Evolutionary conservation across 441 rosid genomes (phyloP), one percentile per base, ranked within the genome.

Genomic region (Lagerstroemia fauriei): DNA sequence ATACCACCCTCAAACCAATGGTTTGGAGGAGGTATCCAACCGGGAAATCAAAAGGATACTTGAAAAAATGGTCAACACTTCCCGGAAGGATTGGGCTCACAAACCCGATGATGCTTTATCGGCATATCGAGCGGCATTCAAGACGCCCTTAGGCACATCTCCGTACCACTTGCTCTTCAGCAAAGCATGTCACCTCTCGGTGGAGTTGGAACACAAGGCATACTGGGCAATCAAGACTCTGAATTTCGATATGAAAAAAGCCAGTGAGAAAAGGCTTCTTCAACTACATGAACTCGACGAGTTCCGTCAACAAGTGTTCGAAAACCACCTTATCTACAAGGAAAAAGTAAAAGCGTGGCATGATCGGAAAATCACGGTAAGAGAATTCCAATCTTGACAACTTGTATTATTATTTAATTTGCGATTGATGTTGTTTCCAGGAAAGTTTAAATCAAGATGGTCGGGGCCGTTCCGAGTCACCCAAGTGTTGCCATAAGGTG

Each of bases 91-190:
- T 56, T 57, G 25, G 50, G 7, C 69, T 1, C 9, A 2, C 4
- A 47, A 50, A 27, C 66, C 69, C 8, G 76, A 69, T 69, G 81
- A 79, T 50, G 81, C 51, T 5, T 16, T 79, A 1, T 79, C 76
- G 81, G 81, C 81, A 17, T 79, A 69, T 18, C 74, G 68, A 18
- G 51, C 68, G 2, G 12, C 34, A 0, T 79, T 14, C 10, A 79
- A 79, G 27, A 79, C 76, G 0, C 51, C 34, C 4, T 18, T 79
- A 3, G 31, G 73, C 4, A 68, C 31, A 47, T 50, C 75, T 1
- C 53, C 76, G 9, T 79, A 46, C 16, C 0, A 63, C 5, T 29
- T 79, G 6, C 66, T 51, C 1, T 80, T 1, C 66, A 77, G 57
- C 0, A 72, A 72, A 29, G 24, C 71, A 7, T 72, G 77, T 22